Conservation (phyloP, 106 monocot genomes). For the Dendrobium nobile region DNA sequence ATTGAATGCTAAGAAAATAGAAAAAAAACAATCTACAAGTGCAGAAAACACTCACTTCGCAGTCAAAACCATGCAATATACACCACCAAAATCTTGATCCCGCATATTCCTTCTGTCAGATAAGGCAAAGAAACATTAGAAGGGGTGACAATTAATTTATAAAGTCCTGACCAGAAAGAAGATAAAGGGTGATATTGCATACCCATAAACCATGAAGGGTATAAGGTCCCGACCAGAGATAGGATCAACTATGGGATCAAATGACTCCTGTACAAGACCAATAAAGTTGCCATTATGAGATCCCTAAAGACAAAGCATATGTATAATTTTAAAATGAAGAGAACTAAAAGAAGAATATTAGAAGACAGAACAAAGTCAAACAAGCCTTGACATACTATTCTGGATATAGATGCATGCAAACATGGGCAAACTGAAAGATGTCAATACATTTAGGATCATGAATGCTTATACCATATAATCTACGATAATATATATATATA, state of each 20-base stretch:
- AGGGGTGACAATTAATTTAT: background rate
- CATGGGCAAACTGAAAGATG: background rate
- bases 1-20: background rate
- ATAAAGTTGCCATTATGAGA: background rate
- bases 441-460: background rate
- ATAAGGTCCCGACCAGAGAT: conserved; percentile 81
- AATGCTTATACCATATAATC: background rate
- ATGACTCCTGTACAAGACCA: conserved; percentile 60
- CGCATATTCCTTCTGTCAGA: conserved; percentile 49
- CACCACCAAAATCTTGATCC: conserved; percentile 88
- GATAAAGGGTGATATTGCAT: conserved; percentile 13
- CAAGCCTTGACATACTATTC: background rate
- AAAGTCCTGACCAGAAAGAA: background rate
- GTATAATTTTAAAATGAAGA: background rate
- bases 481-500: background rate
- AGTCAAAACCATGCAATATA: conserved; percentile 79
- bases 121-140: conserved; percentile 2
- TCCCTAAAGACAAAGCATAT: background rate
- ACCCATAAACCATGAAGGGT: conserved; percentile 96
- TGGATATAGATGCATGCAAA: background rate
- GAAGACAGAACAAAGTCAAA: background rate
- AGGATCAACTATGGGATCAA: conserved; percentile 91
- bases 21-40: background rate
- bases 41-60: conserved; percentile 44
- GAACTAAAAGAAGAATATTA: background rate